Evolutionary conservation across 208 protist genomes (phyloP).

Genomic region (Zelonia costaricensis): DNA sequence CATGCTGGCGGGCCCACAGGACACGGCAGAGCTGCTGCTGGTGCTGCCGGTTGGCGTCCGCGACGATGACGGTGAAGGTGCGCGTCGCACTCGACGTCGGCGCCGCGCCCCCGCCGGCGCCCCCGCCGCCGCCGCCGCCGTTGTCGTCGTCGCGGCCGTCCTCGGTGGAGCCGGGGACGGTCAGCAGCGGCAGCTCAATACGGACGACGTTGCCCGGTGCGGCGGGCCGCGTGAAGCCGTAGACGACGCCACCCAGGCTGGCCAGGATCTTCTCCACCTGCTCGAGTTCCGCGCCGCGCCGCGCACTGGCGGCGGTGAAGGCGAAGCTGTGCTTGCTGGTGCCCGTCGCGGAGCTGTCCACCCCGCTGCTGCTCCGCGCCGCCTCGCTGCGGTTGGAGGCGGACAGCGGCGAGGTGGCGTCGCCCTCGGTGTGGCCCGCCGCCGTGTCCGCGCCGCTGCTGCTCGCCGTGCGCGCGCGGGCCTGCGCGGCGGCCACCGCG

Average conservation of each 20-base stretch:
- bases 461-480: background rate
- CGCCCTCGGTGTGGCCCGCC: background rate
- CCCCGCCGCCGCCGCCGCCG: constrained; percentile 1
- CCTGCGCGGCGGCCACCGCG: constrained; percentile 9
- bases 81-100: constrained; percentile 19
- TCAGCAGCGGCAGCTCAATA: constrained; percentile 77
- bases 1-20: constrained; percentile 82
- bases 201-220: constrained; percentile 54
- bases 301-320: background rate
- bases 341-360: background rate
- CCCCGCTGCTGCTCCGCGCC: background rate
- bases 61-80: constrained; percentile 75
- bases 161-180: constrained; percentile 58
- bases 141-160: constrained; percentile 33
- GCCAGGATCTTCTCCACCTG: constrained; percentile 47
- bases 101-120: background rate
- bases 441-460: background rate
- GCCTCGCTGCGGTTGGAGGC: background rate
- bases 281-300: constrained; percentile 28
- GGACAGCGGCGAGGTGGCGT: background rate
- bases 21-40: constrained; percentile 73
- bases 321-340: background rate
- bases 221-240: constrained; percentile 62
- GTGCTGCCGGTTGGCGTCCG: constrained; percentile 66
- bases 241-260: constrained; percentile 64